phyloP scores from a whole-genome alignment of 345 rosid species.

The Balakata baccata region DNA sequence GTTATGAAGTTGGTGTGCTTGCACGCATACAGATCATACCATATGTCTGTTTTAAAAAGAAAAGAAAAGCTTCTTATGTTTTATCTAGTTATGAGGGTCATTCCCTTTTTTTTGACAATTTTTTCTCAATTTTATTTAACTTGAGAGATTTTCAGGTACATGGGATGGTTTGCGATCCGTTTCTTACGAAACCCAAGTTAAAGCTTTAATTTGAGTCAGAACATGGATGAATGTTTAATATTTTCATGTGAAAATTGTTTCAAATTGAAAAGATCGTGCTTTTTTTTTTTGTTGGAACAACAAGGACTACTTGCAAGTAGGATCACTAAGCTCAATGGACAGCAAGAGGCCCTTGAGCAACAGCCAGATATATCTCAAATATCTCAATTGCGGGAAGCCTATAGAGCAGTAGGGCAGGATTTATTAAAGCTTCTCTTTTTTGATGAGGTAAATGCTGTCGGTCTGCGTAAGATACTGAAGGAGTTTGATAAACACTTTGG shows the following conservation, averaged over 20 bases:
- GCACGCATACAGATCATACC: neutral
- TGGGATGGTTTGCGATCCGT: neutral
- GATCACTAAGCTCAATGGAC: constrained; percentile 58
- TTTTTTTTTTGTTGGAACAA: constrained; percentile 90
- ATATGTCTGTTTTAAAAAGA: neutral
- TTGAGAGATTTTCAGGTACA: neutral
- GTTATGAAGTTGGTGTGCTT: neutral
- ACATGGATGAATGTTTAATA: neutral
- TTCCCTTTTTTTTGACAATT: neutral
- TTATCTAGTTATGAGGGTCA: constrained; percentile 84
- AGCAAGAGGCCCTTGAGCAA: constrained; percentile 59
- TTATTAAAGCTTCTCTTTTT: constrained; percentile 77
- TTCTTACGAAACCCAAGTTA: neutral
- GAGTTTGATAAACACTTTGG: constrained; percentile 96
- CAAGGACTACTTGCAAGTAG: constrained; percentile 83
- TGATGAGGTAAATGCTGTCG: constrained; percentile 85
- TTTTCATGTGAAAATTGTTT: constrained; percentile 22
- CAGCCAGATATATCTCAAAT: constrained; percentile 64
- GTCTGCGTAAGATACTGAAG: constrained; percentile 91
- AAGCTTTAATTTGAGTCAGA: neutral
- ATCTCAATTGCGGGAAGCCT: constrained; percentile 65
- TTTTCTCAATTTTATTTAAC: neutral
- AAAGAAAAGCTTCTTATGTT: constrained; percentile 54
- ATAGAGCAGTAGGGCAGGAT: constrained; percentile 71
- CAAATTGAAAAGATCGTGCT: constrained; percentile 97